A percentile compares a stretch with the other conserved stretches of the same genome.
These are phyloP conservation scores for Amoeboradix gromovi DNA, from an alignment of 371 early-diverging fungal species.

Conservation along the genomic window DNA sequence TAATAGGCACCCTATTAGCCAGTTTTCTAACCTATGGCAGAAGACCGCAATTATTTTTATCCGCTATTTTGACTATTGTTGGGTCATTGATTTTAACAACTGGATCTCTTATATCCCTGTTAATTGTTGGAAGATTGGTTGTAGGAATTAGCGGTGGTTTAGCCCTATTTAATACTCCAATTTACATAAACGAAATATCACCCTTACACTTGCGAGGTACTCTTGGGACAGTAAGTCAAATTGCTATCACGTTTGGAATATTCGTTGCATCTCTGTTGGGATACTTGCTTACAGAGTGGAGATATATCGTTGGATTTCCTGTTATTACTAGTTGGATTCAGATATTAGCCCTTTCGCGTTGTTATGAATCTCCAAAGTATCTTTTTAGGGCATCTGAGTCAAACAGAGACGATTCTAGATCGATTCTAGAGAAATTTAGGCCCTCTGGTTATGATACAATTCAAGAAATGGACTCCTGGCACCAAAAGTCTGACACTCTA, in stretches of 20 bases:
- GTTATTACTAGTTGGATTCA: not conserved
- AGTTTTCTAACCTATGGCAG: not conserved
- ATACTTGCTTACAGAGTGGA: not conserved
- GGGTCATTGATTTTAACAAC: not conserved
- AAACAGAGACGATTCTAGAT: not conserved
- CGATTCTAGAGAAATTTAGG: not conserved
- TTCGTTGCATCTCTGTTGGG: slow-evolving; percentile 1
- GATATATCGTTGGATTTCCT: not conserved
- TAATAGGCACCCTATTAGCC: not conserved
- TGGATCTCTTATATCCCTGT: not conserved
- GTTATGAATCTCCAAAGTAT: not conserved
- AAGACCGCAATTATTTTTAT: not conserved
- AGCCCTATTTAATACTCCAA: slow-evolving; percentile 6
- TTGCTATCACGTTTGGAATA: slow-evolving; percentile 7
- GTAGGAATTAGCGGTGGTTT: slow-evolving; percentile 8
- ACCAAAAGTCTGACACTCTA: not conserved
- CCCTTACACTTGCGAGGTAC: slow-evolving; percentile 5
- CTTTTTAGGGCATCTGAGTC: not conserved
- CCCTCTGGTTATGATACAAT: not conserved
- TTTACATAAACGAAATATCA: slow-evolving; percentile 7
- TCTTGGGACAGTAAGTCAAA: slow-evolving; percentile 6
- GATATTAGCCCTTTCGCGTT: not conserved
- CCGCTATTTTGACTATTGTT: not conserved
- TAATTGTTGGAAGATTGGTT: slow-evolving; percentile 5
- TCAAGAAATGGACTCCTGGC: not conserved